Evolutionary conservation across 768 basidiomycete genomes (phyloP).

Genomic region (Boletus sp.): DNA sequence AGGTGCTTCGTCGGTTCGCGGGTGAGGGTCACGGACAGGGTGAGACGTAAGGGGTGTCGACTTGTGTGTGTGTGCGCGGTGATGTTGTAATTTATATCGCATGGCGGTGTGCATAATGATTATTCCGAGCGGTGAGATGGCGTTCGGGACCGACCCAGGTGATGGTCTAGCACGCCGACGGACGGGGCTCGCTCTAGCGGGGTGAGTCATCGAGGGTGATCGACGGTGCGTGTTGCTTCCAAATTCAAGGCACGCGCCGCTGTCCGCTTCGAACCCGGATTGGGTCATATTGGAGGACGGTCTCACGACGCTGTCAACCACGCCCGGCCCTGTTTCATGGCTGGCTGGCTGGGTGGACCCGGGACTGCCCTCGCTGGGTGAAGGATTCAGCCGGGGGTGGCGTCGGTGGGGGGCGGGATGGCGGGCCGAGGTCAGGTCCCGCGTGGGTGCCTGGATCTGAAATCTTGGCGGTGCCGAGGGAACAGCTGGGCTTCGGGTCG

Average conservation of each 20-base stretch:
- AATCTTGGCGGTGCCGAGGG: slow-evolving; percentile 48
- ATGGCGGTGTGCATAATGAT: slow-evolving; percentile 10
- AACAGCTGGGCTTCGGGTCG: slow-evolving; percentile 29
- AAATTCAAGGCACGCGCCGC: slow-evolving; percentile 24
- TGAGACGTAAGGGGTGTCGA: slow-evolving; percentile 2
- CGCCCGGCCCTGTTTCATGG: slow-evolving; percentile 20
- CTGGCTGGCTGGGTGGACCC: too few species aligned
- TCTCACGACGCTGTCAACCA: too few species aligned
- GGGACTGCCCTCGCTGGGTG: too few species aligned
- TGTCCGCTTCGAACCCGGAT: slow-evolving; percentile 17
- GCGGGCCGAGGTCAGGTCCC: slow-evolving; percentile 21
- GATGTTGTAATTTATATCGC: slow-evolving; percentile 13
- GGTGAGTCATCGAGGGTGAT: slow-evolving; percentile 28
- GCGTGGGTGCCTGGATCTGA: slow-evolving; percentile 33
- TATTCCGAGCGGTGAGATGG: neutral
- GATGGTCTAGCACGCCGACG: too few species aligned
- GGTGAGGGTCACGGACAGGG: slow-evolving; percentile 39
- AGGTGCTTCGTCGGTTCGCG: slow-evolving; percentile 48
- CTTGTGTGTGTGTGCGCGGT: slow-evolving; percentile 2
- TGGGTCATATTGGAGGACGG: slow-evolving; percentile 23
- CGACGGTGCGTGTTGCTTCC: slow-evolving; percentile 26
- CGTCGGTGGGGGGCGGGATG: slow-evolving; percentile 21
- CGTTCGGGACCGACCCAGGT: slow-evolving; percentile 16
- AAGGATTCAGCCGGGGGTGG: slow-evolving; percentile 21
- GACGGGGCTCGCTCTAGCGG: too few species aligned